phyloP scores from a whole-genome alignment of 495 filamentous ascomycete genomes.

The Daldinia bambusicola region DNA sequence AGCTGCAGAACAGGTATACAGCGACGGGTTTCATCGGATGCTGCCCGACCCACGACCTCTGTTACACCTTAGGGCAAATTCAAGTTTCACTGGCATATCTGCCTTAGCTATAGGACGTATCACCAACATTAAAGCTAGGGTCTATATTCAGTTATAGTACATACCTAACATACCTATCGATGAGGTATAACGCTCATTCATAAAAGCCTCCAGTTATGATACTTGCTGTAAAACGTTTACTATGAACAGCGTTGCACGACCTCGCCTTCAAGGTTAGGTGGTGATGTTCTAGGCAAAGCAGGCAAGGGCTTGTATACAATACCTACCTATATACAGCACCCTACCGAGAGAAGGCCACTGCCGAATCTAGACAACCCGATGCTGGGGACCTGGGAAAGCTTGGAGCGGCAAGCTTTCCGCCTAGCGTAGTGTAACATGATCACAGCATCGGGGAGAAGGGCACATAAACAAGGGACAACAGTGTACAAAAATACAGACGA shows the following conservation, averaged over 20 bases:
- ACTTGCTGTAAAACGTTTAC: no score
- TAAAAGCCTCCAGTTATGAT: no score
- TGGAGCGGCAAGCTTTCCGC: not conserved
- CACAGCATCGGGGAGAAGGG: slow-evolving; percentile 1
- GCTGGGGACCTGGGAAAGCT: not conserved
- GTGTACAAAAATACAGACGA: not conserved
- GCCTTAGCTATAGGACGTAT: no score
- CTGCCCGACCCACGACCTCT: not conserved
- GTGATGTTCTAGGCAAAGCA: not conserved
- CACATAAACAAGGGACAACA: not conserved
- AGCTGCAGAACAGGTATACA: not conserved
- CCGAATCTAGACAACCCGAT: slow-evolving; percentile 13
- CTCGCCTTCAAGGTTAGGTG: no score
- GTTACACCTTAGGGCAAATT: not conserved
- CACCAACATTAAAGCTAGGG: no score
- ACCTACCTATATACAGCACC: not conserved
- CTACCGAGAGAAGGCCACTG: not conserved
- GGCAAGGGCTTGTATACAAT: not conserved
- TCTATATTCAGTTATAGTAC: no score
- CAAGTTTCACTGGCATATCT: not conserved
- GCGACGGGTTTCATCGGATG: not conserved
- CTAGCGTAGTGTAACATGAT: slow-evolving; percentile 21
- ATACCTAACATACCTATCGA: no score
- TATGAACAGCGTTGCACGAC: no score
- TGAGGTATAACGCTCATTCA: no score